Base-by-base conservation (phyloP, 495 filamentous ascomycete species). In the Paragyromitra xinjiangensis region DNA sequence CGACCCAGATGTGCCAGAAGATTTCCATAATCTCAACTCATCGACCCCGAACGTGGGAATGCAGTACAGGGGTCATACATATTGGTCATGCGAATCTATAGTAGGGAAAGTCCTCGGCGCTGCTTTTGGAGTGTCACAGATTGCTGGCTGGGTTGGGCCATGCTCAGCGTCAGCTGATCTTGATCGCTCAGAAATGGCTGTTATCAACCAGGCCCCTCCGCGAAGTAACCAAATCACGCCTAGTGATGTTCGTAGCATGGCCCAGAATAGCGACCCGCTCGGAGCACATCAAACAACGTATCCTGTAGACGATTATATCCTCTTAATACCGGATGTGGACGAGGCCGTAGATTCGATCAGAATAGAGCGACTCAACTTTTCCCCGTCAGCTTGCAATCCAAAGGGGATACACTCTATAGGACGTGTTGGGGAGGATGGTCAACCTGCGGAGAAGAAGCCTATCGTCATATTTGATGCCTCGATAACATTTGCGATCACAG, bases 51-150 rank as follows among this genome's bases (percentile, higher is more conserved):
- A 89, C 71, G 87, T 88, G 73, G 91, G 91, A 22, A 92, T 93
- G 83, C 91, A 93, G 81, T 92, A 92, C 80, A 87, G 88, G 53
- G 87, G 85, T 51, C 87, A 87, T 81, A 92, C 91, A 1, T 93
- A 92, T 85, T 93, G 91, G 91, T 88, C 89, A 5, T 88, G 88
- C 62, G 82, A 86, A 48, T 91, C 86, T 75, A 90, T 93, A 72
- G 89, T 92, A 6, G 91, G 91, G 26, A 92, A 92, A 80, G 90
- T 92, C 29, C 89, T 97, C 6, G 89, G 89, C 1, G 87, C 88
- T 6, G 92, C 91, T 2, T 92, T 91, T 69, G 91, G 91, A 22
- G 92, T 91, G 80, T 88, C 88, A 34, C 86, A 90, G 67, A 88
- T 93, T 26, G 90, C 89, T 12, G 87, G 86, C 48, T 93, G 91